These are phyloP conservation scores for Rhinocladiella mackenziei DNA, from an alignment of 2,329 filamentous ascomycete species.

Conservation along the genomic window DNA sequence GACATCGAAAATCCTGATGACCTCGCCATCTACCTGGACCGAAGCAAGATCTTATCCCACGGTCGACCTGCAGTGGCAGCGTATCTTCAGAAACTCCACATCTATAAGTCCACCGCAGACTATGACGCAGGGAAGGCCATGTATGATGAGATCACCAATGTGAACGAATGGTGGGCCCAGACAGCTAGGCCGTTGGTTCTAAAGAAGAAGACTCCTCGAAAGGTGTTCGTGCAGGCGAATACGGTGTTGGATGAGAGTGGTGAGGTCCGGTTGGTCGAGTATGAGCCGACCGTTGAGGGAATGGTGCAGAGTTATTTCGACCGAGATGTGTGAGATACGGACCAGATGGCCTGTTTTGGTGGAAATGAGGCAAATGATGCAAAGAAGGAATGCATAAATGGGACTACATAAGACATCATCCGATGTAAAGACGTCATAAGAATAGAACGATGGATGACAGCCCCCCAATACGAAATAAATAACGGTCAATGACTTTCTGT, in stretches of 20 bases:
- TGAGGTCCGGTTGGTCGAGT: conserved; percentile 75
- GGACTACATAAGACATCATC: too few species aligned
- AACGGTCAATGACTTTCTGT: too few species aligned
- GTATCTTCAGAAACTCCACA: conserved; percentile 85
- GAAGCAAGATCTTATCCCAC: conserved; percentile 76
- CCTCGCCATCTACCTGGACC: conserved; percentile 75
- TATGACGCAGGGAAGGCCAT: conserved; percentile 70
- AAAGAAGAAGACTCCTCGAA: conserved; percentile 56
- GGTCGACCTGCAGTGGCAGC: conserved; percentile 79
- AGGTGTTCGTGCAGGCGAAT: conserved; percentile 88
- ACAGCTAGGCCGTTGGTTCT: conserved; percentile 66
- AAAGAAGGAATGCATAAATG: neutral
- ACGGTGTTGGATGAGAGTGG: conserved; percentile 69
- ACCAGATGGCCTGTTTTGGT: too few species aligned
- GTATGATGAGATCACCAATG: conserved; percentile 78
- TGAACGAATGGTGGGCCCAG: conserved; percentile 79
- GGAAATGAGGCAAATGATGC: neutral
- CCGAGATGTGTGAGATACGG: conserved; percentile 38
- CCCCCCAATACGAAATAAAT: too few species aligned
- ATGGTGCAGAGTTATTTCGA: conserved; percentile 81
- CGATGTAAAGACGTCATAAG: too few species aligned
- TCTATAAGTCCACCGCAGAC: conserved; percentile 89
- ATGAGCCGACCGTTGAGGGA: conserved; percentile 73
- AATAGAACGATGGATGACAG: too few species aligned
- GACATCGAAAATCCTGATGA: conserved; percentile 68